Conservation (phyloP, 768 basidiomycete genomes). For the Leucocoprinus birnbaumii region DNA sequence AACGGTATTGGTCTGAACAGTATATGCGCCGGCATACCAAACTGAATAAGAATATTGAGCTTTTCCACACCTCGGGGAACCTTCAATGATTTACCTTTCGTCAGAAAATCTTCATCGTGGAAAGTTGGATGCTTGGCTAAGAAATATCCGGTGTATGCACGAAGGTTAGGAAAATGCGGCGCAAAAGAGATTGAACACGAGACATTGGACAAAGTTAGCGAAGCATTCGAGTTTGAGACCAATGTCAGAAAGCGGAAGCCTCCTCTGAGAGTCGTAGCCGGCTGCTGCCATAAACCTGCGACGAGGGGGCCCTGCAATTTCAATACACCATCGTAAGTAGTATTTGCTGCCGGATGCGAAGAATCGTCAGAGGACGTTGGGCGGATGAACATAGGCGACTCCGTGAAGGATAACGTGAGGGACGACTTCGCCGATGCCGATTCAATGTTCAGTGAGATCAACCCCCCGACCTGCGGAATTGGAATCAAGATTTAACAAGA, state of each 20-base stretch:
- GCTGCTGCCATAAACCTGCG: slow-evolving; percentile 46
- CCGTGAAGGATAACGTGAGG: slow-evolving; percentile 54
- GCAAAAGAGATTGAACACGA: slow-evolving; percentile 50
- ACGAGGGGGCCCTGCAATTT: slow-evolving; percentile 29
- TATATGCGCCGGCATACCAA: slow-evolving; percentile 63
- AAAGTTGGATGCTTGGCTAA: slow-evolving; percentile 41
- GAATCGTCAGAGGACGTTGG: slow-evolving; percentile 53
- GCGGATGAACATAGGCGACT: slow-evolving; percentile 53
- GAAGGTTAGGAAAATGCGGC: slow-evolving; percentile 47
- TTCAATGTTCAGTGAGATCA: slow-evolving; percentile 46
- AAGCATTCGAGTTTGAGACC: slow-evolving; percentile 28
- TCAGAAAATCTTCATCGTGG: slow-evolving; percentile 45
- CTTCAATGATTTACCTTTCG: slow-evolving; percentile 32
- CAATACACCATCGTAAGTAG: slow-evolving; percentile 41
- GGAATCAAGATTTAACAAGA: neutral
- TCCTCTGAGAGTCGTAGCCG: slow-evolving; percentile 40
- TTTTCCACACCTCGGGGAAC: neutral
- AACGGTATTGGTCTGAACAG: slow-evolving; percentile 56
- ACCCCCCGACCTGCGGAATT: slow-evolving; percentile 43
- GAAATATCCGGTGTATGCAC: slow-evolving; percentile 53
- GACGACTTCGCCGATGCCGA: slow-evolving; percentile 27
- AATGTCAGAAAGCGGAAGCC: slow-evolving; percentile 55
- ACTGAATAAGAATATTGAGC: slow-evolving; percentile 23
- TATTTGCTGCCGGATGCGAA: slow-evolving; percentile 41
- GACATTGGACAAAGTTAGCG: slow-evolving; percentile 44